These are phyloP conservation scores for Spencermartinsiella ligniputridi DNA, from an alignment of 1,139 yeast genomes.

Conservation along the genomic window DNA sequence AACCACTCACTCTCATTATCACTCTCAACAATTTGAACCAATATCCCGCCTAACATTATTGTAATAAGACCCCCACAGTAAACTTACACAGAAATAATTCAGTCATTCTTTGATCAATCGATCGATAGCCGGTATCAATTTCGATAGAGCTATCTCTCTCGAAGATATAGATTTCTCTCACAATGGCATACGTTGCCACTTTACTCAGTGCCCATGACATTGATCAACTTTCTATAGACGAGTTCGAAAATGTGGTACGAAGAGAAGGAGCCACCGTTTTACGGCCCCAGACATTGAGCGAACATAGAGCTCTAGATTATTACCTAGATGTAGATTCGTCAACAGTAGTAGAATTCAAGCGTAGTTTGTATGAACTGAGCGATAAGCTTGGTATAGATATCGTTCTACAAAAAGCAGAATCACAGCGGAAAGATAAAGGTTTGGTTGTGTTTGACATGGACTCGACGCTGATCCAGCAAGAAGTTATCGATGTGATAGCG, in stretches of 20 bases:
- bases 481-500: constrained; percentile 93
- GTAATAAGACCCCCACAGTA: too few species aligned
- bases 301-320: constrained; percentile 23
- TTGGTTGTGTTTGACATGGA: constrained; percentile 96
- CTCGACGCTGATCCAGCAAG: constrained; percentile 92
- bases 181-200: constrained; percentile 1
- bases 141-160: too few species aligned
- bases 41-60: too few species aligned
- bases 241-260: constrained; percentile 24
- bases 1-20: too few species aligned
- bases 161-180: too few species aligned
- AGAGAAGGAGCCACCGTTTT: constrained; percentile 19
- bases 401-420: constrained; percentile 41
- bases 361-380: constrained; percentile 21
- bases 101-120: too few species aligned
- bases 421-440: constrained; percentile 41
- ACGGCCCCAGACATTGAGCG: constrained; percentile 18
- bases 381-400: constrained; percentile 37
- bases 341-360: constrained; percentile 14
- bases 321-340: constrained; percentile 18
- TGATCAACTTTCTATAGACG: constrained; percentile 11
- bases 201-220: neutral
- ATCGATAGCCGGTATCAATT: too few species aligned
- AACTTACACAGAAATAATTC: too few species aligned
- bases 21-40: too few species aligned